Conservation (phyloP, 1,139 yeast genomes). For the Hansenula anomala region DNA sequence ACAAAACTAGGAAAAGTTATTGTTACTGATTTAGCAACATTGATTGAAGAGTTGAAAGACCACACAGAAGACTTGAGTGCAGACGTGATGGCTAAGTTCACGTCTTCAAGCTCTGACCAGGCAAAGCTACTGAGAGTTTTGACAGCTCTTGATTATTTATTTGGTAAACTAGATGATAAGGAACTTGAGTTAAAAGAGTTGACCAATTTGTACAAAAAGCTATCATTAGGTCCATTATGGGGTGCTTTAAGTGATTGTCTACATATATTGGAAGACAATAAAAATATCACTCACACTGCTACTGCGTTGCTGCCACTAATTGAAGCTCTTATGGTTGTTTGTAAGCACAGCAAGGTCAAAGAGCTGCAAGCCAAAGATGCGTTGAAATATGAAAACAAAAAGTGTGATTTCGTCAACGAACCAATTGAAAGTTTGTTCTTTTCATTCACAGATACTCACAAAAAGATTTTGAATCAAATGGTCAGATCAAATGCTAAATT, state of each 20-base stretch:
- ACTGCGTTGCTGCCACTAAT: conserved; percentile 82
- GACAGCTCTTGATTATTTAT: conserved; percentile 85
- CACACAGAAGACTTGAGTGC: conserved; percentile 43
- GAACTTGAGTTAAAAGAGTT: conserved; percentile 36
- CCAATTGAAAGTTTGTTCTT: conserved; percentile 79
- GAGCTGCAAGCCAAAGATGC: conserved; percentile 59
- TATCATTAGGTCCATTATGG: conserved; percentile 82
- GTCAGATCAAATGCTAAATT: conserved; percentile 86
- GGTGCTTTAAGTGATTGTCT: conserved; percentile 78
- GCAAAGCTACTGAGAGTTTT: conserved; percentile 78
- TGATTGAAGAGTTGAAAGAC: conserved; percentile 42
- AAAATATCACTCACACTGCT: conserved; percentile 56
- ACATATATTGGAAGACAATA: conserved; percentile 49
- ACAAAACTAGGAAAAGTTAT: conserved; percentile 53
- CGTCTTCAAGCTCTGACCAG: conserved; percentile 82
- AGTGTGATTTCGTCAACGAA: conserved; percentile 64
- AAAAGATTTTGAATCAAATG: conserved; percentile 86
- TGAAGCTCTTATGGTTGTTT: conserved; percentile 92
- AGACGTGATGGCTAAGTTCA: conserved; percentile 58
- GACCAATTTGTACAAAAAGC: conserved; percentile 56
- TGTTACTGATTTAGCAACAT: conserved; percentile 48
- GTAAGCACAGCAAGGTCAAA: conserved; percentile 77
- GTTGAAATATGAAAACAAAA: conserved; percentile 52
- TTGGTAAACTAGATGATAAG: conserved; percentile 30
- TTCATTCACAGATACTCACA: conserved; percentile 86